These are phyloP conservation scores for Petrea volubilis DNA, from an alignment of 257 asterid genomes.

Conservation along the genomic window DNA sequence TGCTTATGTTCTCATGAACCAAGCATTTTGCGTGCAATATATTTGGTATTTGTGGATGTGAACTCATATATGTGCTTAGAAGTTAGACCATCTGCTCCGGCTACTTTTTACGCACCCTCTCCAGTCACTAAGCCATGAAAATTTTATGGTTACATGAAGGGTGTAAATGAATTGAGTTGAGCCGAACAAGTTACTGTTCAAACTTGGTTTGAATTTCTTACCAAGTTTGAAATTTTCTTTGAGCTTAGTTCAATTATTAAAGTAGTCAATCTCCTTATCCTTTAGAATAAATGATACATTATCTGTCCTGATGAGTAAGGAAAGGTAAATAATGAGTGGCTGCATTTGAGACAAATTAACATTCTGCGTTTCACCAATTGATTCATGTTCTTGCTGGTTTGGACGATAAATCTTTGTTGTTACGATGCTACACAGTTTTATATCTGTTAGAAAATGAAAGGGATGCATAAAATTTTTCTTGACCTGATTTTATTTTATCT, in stretches of 20 bases:
- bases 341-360: background rate
- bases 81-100: too few species aligned
- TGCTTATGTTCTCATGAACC: background rate
- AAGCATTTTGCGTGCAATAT: background rate
- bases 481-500: slow-evolving; percentile 7
- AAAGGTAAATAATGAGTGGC: background rate
- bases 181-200: too few species aligned
- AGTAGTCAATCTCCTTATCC: background rate
- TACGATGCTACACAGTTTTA: background rate
- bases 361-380: background rate
- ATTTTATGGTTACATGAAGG: background rate
- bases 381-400: background rate
- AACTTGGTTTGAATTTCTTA: background rate
- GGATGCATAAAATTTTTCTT: background rate
- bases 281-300: background rate
- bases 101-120: background rate
- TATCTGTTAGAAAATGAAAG: background rate
- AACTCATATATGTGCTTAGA: background rate
- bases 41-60: background rate
- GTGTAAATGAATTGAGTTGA: background rate
- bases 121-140: background rate
- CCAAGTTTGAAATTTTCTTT: background rate
- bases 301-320: background rate
- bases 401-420: background rate
- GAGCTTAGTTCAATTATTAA: background rate